Conservation (phyloP, 164 flowering plant species). For the Tetrastigma voinierianum region DNA sequence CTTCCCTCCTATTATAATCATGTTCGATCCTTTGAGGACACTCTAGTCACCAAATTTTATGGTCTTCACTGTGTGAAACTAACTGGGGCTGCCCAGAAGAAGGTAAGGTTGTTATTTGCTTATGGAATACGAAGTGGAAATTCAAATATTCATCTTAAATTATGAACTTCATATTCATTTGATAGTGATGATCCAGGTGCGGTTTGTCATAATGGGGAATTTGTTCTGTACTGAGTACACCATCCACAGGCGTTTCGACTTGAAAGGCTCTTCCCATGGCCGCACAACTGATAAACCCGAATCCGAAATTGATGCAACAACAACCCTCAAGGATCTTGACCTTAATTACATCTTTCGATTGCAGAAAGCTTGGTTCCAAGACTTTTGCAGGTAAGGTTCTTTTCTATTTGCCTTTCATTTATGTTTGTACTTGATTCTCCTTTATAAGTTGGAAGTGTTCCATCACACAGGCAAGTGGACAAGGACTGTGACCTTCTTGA, state of each 20-base stretch:
- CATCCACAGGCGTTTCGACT: constrained; percentile 59
- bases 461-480: constrained; percentile 75
- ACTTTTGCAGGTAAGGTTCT: constrained; percentile 43
- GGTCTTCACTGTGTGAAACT: constrained; percentile 91
- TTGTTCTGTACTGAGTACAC: constrained; percentile 48
- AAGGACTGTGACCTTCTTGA: constrained; percentile 88
- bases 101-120: constrained; percentile 36
- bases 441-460: not conserved
- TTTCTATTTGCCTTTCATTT: not conserved
- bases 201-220: constrained; percentile 70
- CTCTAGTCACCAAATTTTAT: constrained; percentile 77
- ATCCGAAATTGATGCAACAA: constrained; percentile 46
- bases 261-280: constrained; percentile 66
- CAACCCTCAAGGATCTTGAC: constrained; percentile 64
- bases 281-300: constrained; percentile 50
- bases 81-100: constrained; percentile 74
- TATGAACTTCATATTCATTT: not conserved
- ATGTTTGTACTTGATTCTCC: not conserved
- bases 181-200: constrained; percentile 28
- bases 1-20: constrained; percentile 87
- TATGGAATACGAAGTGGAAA: too few relatives aligned
- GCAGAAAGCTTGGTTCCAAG: constrained; percentile 50
- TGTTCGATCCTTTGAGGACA: constrained; percentile 77
- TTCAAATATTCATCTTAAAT: not conserved
- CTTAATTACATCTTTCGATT: constrained; percentile 49